These are phyloP conservation scores for Nothophoma quercina DNA, from an alignment of 2,329 filamentous ascomycete species.

Conservation along the genomic window DNA sequence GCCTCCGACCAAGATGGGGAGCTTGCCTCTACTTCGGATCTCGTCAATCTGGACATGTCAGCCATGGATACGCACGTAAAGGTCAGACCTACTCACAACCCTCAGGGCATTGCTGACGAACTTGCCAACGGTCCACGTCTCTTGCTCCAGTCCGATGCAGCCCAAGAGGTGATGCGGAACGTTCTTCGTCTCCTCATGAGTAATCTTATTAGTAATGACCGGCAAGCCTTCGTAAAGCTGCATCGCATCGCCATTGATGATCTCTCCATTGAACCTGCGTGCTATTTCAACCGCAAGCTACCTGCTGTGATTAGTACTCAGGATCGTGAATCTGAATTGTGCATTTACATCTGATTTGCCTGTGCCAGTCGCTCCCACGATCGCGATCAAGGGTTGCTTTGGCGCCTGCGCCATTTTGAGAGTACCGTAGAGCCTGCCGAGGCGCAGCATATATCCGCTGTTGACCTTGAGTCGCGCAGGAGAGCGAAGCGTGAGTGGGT, in stretches of 20 bases:
- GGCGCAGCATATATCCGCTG: constrained; percentile 35
- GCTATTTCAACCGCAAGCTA: constrained; percentile 92
- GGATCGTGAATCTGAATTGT: not conserved
- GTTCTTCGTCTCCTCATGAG: constrained; percentile 74
- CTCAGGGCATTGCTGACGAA: constrained; percentile 75
- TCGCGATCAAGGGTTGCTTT: constrained; percentile 71
- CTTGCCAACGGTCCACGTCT: constrained; percentile 81
- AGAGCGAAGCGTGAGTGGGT: constrained; percentile 1
- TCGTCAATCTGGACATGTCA: constrained; percentile 67
- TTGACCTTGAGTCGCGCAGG: not conserved
- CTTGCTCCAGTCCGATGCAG: constrained; percentile 75
- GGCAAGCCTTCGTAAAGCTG: constrained; percentile 93
- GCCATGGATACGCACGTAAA: not conserved
- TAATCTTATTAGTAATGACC: constrained; percentile 95
- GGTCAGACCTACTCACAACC: constrained; percentile 47
- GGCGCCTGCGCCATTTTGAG: constrained; percentile 37
- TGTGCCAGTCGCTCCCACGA: constrained; percentile 90
- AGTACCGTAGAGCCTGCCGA: constrained; percentile 25
- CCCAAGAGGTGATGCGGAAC: constrained; percentile 90
- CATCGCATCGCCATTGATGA: constrained; percentile 98
- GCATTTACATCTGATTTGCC: constrained; percentile 90
- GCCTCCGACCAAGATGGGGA: constrained; percentile 92
- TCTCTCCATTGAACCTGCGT: constrained; percentile 82
- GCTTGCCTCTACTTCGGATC: constrained; percentile 76
- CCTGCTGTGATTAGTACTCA: constrained; percentile 48